phyloP scores from a whole-genome alignment of 2,329 filamentous ascomycete genomes.

The Botrytis fragariae region DNA sequence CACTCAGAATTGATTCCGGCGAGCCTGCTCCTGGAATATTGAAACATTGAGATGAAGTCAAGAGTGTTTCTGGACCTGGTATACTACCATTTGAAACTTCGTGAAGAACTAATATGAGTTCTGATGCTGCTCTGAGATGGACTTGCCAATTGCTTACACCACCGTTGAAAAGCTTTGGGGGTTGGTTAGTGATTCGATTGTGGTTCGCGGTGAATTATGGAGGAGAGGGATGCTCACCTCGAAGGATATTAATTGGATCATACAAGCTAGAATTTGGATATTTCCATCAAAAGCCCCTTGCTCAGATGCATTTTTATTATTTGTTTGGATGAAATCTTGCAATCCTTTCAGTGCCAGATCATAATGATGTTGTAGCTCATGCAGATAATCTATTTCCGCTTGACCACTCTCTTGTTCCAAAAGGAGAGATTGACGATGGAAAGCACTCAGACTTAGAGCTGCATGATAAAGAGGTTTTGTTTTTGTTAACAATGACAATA shows the following conservation, averaged over 20 bases:
- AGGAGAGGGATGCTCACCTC: slow-evolving; percentile 4
- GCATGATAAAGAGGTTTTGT: slow-evolving; percentile 57
- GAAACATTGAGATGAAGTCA: slow-evolving; percentile 11
- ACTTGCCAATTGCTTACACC: slow-evolving; percentile 50
- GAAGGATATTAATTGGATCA: slow-evolving; percentile 20
- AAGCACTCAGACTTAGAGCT: slow-evolving; percentile 53
- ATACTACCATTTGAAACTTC: slow-evolving; percentile 17
- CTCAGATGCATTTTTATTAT: background rate
- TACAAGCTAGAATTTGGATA: slow-evolving; percentile 19
- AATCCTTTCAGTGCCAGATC: slow-evolving; percentile 4
- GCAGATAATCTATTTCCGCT: slow-evolving; percentile 18
- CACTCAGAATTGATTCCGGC: background rate
- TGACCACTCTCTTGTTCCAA: slow-evolving; percentile 23
- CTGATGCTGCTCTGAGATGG: slow-evolving; percentile 50
- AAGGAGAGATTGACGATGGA: slow-evolving; percentile 47
- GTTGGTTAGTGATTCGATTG: background rate
- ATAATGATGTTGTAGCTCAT: slow-evolving; percentile 21
- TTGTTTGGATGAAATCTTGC: slow-evolving; percentile 3
- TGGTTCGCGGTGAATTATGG: background rate
- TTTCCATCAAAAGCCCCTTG: slow-evolving; percentile 15
- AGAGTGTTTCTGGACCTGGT: background rate
- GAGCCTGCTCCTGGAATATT: background rate
- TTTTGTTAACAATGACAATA: slow-evolving; percentile 54
- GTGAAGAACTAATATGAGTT: slow-evolving; percentile 43
- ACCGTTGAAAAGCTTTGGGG: slow-evolving; percentile 36